These are phyloP conservation scores for Fusarium chlamydosporum DNA, from an alignment of 2,329 filamentous ascomycete species.

Conservation along the genomic window DNA sequence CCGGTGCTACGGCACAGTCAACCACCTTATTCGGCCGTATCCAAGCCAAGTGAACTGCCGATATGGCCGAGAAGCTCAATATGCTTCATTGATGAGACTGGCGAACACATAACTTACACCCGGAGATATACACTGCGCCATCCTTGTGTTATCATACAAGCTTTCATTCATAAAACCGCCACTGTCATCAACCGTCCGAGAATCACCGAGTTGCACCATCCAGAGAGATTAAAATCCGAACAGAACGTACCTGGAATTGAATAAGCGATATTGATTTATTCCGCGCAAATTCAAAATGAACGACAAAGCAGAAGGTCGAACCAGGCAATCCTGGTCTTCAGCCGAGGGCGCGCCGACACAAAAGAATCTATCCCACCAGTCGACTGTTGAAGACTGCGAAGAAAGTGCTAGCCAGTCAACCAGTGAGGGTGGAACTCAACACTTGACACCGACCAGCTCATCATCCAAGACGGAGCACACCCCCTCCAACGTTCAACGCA, in stretches of 20 bases:
- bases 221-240: background rate
- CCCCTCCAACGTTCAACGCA: conserved; percentile 21
- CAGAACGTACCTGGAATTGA: background rate
- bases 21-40: conserved; percentile 19
- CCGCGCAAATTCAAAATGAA: conserved; percentile 18
- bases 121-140: background rate
- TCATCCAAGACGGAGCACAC: conserved; percentile 32
- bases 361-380: conserved; percentile 7
- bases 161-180: conserved; percentile 10
- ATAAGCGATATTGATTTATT: background rate
- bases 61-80: background rate
- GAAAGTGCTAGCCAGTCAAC: conserved; percentile 21
- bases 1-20: conserved; percentile 33
- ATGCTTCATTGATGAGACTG: background rate
- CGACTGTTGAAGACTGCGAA: conserved; percentile 23
- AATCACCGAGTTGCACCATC: background rate
- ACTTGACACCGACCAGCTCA: conserved; percentile 34
- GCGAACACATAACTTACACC: background rate
- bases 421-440: conserved; percentile 20
- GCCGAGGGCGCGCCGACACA: conserved; percentile 11
- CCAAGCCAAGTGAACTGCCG: background rate
- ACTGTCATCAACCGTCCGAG: background rate
- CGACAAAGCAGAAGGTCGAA: conserved; percentile 3
- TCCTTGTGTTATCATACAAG: background rate
- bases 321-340: conserved; percentile 27